Conservation (phyloP, 192 early-diverging fungal species). For the Chytriomyces sp. region DNA sequence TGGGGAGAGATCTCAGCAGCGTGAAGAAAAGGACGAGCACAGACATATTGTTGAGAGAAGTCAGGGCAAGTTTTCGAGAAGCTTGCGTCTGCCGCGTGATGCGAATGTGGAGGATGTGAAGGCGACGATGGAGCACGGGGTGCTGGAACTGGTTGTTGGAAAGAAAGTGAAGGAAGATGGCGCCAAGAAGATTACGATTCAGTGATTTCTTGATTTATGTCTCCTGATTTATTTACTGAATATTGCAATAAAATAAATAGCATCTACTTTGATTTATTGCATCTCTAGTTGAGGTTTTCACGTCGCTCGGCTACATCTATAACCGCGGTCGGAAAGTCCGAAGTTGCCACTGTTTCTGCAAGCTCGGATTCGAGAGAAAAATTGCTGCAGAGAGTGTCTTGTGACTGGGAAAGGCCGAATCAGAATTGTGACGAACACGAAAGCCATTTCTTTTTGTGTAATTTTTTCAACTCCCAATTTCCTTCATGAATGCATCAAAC, state of each 20-base stretch:
- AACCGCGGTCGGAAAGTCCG: too few species aligned
- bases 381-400: slow-evolving; percentile 56
- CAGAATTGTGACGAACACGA: slow-evolving; percentile 44
- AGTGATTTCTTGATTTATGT: slow-evolving; percentile 3
- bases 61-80: slow-evolving; percentile 46
- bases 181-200: slow-evolving; percentile 55
- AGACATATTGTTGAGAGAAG: slow-evolving; percentile 45
- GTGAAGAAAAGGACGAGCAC: slow-evolving; percentile 39
- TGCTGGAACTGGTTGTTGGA: slow-evolving; percentile 41
- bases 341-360: too few species aligned
- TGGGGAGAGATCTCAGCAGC: slow-evolving; percentile 44
- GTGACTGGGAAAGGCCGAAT: slow-evolving; percentile 77
- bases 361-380: slow-evolving; percentile 30
- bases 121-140: slow-evolving; percentile 50
- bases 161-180: slow-evolving; percentile 43
- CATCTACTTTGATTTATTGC: too few species aligned
- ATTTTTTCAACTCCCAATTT: slow-evolving; percentile 47
- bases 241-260: too few species aligned
- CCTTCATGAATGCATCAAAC: slow-evolving; percentile 67
- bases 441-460: too few species aligned
- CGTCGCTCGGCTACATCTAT: too few species aligned
- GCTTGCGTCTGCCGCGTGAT: slow-evolving; percentile 43
- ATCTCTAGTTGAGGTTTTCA: too few species aligned
- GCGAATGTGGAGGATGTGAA: slow-evolving; percentile 39
- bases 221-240: too few species aligned